A percentile compares a stretch with the other conserved stretches of the same genome.
phyloP scores from a whole-genome alignment of 371 early-diverging fungal species.

The Sporodiniella umbellata region DNA sequence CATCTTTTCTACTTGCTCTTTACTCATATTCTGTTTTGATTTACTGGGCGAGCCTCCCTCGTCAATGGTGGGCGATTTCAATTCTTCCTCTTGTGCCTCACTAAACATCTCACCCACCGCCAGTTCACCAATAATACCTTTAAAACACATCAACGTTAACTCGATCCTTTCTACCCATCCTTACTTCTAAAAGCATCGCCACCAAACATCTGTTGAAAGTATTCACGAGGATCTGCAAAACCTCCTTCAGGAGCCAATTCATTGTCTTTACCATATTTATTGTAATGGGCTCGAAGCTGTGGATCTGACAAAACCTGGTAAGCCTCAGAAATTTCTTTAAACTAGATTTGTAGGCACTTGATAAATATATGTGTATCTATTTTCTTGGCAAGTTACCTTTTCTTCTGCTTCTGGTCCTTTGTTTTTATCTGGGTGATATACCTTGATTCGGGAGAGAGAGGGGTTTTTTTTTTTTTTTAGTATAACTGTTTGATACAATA shows the following conservation, averaged over 20 bases:
- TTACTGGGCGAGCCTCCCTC: constrained; percentile 5
- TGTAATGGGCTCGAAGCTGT: constrained; percentile 84
- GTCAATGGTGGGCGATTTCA: neutral
- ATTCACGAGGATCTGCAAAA: constrained; percentile 86
- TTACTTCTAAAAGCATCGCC: constrained; percentile 82
- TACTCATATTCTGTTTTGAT: constrained; percentile 29
- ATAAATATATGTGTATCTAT: neutral
- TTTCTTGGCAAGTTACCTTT: constrained; percentile 50
- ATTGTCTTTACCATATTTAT: constrained; percentile 80
- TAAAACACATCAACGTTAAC: neutral
- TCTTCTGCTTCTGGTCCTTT: constrained; percentile 85
- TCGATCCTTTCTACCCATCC: neutral
- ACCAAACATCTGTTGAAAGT: constrained; percentile 94
- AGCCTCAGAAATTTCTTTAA: constrained; percentile 94
- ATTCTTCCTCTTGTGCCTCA: constrained; percentile 29
- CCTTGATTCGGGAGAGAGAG: too few species aligned
- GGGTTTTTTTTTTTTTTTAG: constrained; percentile 2
- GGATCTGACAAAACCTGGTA: constrained; percentile 93
- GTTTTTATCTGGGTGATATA: constrained; percentile 97
- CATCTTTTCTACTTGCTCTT: constrained; percentile 60
- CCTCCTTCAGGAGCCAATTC: constrained; percentile 69
- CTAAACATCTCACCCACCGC: constrained; percentile 44
- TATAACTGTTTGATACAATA: neutral
- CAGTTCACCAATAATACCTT: constrained; percentile 48
- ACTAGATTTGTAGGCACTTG: too few species aligned